These are phyloP conservation scores for Petunia hybrid DNA, from an alignment of 305 asterid genomes.

Conservation along the genomic window DNA sequence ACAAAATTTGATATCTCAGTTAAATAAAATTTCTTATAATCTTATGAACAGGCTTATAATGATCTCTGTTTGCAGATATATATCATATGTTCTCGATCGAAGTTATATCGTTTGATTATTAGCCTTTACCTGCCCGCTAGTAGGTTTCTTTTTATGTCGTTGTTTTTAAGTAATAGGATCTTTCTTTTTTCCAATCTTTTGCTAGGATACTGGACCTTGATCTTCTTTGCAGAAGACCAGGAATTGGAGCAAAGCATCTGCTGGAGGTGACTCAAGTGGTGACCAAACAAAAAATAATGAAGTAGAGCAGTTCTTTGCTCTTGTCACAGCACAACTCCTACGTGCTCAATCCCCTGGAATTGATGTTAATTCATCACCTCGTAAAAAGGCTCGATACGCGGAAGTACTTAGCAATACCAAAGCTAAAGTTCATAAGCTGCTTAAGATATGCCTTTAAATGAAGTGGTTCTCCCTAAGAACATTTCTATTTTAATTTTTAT, in stretches of 20 bases:
- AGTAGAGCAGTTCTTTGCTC: neutral
- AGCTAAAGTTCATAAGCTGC: neutral
- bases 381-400: neutral
- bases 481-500: neutral
- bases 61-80: no score
- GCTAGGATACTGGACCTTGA: neutral
- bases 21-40: no score
- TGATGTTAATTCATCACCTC: neutral
- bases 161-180: neutral
- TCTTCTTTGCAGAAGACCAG: no score
- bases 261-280: no score
- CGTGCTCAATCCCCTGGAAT: neutral
- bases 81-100: no score
- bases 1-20: no score
- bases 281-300: no score
- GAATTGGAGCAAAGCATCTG: no score
- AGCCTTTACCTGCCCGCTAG: no score
- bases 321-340: neutral
- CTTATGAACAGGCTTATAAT: no score
- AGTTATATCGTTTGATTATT: no score
- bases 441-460: conserved; percentile 22
- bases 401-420: neutral
- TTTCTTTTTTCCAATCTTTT: neutral
- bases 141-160: no score
- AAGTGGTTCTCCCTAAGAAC: conserved; percentile 14